A percentile compares a stretch with the other conserved stretches of the same genome.
Conservation (phyloP, 352 stramenopile genomes). For the Phytophthora citricola region DNA sequence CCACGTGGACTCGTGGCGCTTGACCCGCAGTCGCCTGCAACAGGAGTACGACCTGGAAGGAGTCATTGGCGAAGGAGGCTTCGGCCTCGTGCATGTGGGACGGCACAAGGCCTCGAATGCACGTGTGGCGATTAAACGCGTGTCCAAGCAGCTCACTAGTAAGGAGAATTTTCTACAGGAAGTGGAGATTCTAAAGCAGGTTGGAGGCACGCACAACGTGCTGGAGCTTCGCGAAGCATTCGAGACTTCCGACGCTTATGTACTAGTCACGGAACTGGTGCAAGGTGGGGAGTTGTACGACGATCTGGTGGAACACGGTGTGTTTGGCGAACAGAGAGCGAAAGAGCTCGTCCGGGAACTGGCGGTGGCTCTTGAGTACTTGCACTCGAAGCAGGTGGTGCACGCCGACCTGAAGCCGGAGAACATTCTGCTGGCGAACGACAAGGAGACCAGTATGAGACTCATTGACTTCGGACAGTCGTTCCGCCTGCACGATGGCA, state of each 20-base stretch:
- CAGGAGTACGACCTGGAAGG: conserved; percentile 54
- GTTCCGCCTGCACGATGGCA: conserved; percentile 32
- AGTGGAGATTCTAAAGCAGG: conserved; percentile 53
- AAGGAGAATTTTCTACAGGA: conserved; percentile 65
- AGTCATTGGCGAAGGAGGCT: conserved; percentile 61
- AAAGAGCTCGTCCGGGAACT: conserved; percentile 46
- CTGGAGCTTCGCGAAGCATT: conserved; percentile 62
- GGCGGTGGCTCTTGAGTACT: conserved; percentile 43
- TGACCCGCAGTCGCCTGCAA: conserved; percentile 35
- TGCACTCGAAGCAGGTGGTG: conserved; percentile 55
- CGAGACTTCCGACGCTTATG: conserved; percentile 59
- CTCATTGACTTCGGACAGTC: conserved; percentile 88
- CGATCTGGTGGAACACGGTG: conserved; percentile 48
- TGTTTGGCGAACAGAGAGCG: conserved; percentile 47
- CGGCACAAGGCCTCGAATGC: conserved; percentile 52
- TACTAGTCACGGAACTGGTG: conserved; percentile 66
- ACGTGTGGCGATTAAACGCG: conserved; percentile 62
- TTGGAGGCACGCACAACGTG: conserved; percentile 51
- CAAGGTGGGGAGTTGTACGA: conserved; percentile 62
- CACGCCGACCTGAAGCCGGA: conserved; percentile 67
- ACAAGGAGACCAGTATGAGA: conserved; percentile 48
- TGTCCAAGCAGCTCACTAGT: conserved; percentile 53
- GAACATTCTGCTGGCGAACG: conserved; percentile 53
- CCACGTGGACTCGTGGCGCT: conserved; percentile 18
- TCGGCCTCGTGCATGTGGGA: conserved; percentile 49